These are phyloP conservation scores for Pestalotiopsis sp. DNA, from an alignment of 2,329 filamentous ascomycete genomes.

Conservation along the genomic window DNA sequence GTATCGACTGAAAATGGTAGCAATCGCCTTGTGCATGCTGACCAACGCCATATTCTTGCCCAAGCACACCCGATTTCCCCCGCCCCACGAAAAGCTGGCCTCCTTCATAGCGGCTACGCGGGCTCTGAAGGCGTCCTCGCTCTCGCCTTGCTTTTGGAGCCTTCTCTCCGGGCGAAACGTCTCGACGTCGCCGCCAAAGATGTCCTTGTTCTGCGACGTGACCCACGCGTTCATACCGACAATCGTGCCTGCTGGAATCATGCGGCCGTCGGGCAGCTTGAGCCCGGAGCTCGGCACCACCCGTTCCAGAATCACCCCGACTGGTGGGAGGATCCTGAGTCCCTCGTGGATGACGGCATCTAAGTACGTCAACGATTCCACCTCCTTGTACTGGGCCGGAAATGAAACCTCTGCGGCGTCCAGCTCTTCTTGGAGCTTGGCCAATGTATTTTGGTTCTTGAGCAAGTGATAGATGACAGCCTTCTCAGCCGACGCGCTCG, in stretches of 20 bases:
- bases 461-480: constrained; percentile 35
- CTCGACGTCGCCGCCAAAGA: constrained; percentile 43
- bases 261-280: constrained; percentile 25
- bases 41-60: constrained; percentile 26
- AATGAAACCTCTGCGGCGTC: background rate
- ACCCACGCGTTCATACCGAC: constrained; percentile 34
- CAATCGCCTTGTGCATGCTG: constrained; percentile 32
- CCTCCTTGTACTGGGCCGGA: constrained; percentile 15
- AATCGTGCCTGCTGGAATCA: constrained; percentile 28
- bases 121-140: constrained; percentile 13
- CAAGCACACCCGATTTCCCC: constrained; percentile 14
- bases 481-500: constrained; percentile 23
- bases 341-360: constrained; percentile 48
- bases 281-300: constrained; percentile 40
- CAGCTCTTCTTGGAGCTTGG: background rate
- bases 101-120: constrained; percentile 57
- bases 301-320: constrained; percentile 44
- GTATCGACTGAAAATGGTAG: constrained; percentile 41
- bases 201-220: constrained; percentile 29
- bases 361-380: constrained; percentile 33
- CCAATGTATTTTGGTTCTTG: constrained; percentile 12
- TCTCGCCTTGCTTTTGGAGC: constrained; percentile 26
- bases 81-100: constrained; percentile 16
- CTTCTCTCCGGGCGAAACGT: constrained; percentile 44
- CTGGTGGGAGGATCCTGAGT: constrained; percentile 43